Conservation (phyloP, 176 grass and related monocot genomes). For the Triticum turgidum region DNA sequence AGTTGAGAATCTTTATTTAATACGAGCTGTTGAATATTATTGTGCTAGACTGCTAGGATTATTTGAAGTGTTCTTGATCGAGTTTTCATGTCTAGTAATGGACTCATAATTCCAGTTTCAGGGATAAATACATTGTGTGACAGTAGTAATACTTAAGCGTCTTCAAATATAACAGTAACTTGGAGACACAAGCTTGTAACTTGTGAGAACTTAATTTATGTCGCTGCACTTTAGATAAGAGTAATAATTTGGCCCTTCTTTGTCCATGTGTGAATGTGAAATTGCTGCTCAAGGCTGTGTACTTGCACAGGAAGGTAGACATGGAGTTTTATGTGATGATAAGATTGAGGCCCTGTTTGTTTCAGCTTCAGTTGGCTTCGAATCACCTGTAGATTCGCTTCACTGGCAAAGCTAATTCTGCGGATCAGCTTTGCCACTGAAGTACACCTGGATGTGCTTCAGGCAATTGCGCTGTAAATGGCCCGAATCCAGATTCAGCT, state of each 20-base stretch:
- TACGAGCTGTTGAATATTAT: neutral
- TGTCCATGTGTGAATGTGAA: constrained; percentile 4
- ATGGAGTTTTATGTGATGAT: neutral
- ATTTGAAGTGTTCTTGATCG: neutral
- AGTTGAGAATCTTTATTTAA: constrained; percentile 14
- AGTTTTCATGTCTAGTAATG: neutral
- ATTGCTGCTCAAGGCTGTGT: constrained; percentile 11
- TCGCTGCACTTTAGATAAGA: neutral
- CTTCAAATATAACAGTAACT: neutral
- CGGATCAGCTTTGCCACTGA: too few species aligned
- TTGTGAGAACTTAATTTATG: neutral
- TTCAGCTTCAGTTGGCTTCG: too few species aligned
- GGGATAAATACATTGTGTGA: constrained; percentile 2
- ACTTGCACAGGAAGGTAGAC: neutral
- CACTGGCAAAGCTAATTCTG: too few species aligned
- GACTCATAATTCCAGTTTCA: neutral
- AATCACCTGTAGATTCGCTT: too few species aligned
- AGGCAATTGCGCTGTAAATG: too few species aligned
- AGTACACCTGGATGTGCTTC: too few species aligned
- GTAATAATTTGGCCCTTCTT: constrained; percentile 1
- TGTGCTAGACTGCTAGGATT: neutral
- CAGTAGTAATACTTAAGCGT: neutral
- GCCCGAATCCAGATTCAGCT: too few species aligned
- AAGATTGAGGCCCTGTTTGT: neutral
- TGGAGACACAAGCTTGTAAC: neutral